A percentile compares a stretch with the other conserved stretches of the same genome.
Conservation (phyloP, 805 yeast genomes). For the Suhomyces xylopsoci region DNA sequence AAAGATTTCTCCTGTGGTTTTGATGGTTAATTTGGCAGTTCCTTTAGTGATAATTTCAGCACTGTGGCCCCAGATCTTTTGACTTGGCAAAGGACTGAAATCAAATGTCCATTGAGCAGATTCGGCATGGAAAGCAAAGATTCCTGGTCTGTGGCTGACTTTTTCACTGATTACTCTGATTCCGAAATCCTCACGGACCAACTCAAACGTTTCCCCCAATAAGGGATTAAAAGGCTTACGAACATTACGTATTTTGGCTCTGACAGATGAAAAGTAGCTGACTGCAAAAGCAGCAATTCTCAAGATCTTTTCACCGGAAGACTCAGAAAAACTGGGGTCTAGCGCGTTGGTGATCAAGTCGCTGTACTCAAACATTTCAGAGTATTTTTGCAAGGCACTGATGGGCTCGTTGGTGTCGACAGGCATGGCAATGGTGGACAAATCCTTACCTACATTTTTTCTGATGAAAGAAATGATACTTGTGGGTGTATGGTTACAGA, state of each 20-base stretch:
- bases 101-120: slow-evolving; percentile 65
- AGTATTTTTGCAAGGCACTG: slow-evolving; percentile 71
- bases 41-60: slow-evolving; percentile 82
- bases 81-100: slow-evolving; percentile 69
- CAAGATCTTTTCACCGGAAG: slow-evolving; percentile 57
- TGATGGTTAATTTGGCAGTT: slow-evolving; percentile 52
- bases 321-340: slow-evolving; percentile 37
- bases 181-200: slow-evolving; percentile 80
- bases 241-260: slow-evolving; percentile 70
- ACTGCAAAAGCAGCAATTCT: slow-evolving; percentile 81
- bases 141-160: slow-evolving; percentile 82
- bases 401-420: slow-evolving; percentile 92
- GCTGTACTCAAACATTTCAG: slow-evolving; percentile 79
- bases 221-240: slow-evolving; percentile 95
- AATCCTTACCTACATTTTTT: slow-evolving; percentile 89
- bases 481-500: slow-evolving; percentile 71
- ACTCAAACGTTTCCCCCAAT: slow-evolving; percentile 88
- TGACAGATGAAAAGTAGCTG: slow-evolving; percentile 63
- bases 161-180: slow-evolving; percentile 78
- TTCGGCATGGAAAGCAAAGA: slow-evolving; percentile 80
- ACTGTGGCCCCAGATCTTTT: slow-evolving; percentile 94
- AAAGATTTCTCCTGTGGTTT: slow-evolving; percentile 64
- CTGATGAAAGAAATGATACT: slow-evolving; percentile 74
- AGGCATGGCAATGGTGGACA: slow-evolving; percentile 86
- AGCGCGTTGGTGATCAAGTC: slow-evolving; percentile 62